phyloP scores from a whole-genome alignment of 2,329 filamentous ascomycete species.

The Sordariomycetes sp. region DNA sequence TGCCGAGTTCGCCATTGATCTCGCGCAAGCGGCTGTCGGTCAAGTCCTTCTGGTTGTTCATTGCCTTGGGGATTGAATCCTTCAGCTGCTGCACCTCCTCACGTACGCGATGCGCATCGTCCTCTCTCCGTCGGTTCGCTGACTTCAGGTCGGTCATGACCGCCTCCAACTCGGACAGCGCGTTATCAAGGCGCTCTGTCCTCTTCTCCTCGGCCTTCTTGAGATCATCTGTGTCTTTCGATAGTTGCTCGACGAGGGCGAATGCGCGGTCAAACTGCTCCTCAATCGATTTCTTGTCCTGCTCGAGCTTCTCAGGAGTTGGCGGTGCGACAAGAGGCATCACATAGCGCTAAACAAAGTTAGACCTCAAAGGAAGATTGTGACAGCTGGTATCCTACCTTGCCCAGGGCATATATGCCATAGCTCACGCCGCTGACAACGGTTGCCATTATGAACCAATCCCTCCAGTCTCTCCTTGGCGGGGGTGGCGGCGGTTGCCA shows the following conservation, averaged over 20 bases:
- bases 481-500: constrained; percentile 52
- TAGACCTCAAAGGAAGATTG: too few relatives aligned
- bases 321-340: constrained; percentile 85
- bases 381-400: constrained; percentile 42
- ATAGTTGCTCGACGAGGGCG: constrained; percentile 79
- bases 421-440: constrained; percentile 85
- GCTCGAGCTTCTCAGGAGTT: constrained; percentile 84
- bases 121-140: constrained; percentile 71
- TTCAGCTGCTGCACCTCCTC: constrained; percentile 79
- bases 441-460: constrained; percentile 99
- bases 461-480: constrained; percentile 86
- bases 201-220: constrained; percentile 81
- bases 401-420: constrained; percentile 78
- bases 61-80: constrained; percentile 77
- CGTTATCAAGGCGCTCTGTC: constrained; percentile 72
- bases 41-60: constrained; percentile 78
- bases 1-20: constrained; percentile 79
- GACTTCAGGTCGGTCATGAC: constrained; percentile 76
- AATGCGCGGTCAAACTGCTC: constrained; percentile 92
- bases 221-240: constrained; percentile 79
- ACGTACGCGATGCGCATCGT: constrained; percentile 76
- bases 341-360: constrained; percentile 69
- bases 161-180: constrained; percentile 74
- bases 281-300: constrained; percentile 89
- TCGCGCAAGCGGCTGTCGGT: constrained; percentile 77